Percentiles rank a stretch among this genome's conserved stretches.
Conservation (phyloP, 2,329 filamentous ascomycete genomes). For the Penicillium sp. region DNA sequence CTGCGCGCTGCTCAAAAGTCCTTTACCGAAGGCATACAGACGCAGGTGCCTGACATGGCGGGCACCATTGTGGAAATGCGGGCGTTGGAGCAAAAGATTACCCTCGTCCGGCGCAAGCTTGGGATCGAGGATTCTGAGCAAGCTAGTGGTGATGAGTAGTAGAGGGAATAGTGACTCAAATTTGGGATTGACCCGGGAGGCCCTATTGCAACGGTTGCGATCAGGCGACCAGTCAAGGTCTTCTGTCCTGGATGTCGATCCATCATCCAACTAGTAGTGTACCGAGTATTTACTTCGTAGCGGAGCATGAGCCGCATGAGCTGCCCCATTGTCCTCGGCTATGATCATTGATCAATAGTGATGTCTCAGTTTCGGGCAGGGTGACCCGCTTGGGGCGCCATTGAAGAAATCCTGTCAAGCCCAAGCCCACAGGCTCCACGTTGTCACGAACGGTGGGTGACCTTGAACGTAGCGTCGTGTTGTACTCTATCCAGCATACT, state of each 20-base stretch:
- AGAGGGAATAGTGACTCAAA: neutral
- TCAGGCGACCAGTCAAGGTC: neutral
- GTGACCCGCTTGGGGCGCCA: neutral
- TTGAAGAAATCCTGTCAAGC: conserved; percentile 1
- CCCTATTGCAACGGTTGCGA: neutral
- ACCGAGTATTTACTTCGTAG: neutral
- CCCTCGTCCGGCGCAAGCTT: conserved; percentile 30
- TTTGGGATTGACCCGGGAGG: neutral
- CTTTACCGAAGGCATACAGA: conserved; percentile 44
- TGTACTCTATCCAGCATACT: neutral
- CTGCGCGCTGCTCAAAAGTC: conserved; percentile 47
- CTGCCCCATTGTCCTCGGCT: neutral
- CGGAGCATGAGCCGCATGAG: neutral
- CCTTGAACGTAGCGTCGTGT: too few relatives aligned
- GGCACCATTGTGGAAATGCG: conserved; percentile 44
- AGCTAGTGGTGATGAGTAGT: neutral
- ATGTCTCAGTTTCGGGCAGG: neutral
- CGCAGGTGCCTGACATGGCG: conserved; percentile 39
- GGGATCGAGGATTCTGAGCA: conserved; percentile 3
- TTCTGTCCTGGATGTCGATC: neutral
- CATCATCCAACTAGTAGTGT: too few relatives aligned
- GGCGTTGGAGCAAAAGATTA: conserved; percentile 42
- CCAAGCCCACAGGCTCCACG: neutral
- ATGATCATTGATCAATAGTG: neutral
- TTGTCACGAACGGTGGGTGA: conserved; percentile 11